phyloP scores from a whole-genome alignment of 164 flowering plant species.

The Protea cynaroides region DNA sequence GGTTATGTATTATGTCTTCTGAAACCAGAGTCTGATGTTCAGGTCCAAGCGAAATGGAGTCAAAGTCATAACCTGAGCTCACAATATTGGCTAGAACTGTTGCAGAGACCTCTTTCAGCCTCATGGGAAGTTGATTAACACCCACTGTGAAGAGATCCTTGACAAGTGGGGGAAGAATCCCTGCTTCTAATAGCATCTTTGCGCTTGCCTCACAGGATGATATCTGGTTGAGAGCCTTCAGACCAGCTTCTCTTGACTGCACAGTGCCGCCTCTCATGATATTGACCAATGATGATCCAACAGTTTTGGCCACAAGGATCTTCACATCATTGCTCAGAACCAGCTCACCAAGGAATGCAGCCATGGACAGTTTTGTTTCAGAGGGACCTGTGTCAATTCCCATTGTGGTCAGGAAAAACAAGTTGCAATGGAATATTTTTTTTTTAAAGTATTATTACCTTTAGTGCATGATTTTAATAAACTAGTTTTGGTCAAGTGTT shows the following conservation, averaged over 20 bases:
- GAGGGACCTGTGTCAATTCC: constrained; percentile 55
- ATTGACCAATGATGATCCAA: constrained; percentile 64
- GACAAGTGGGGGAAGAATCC: constrained; percentile 86
- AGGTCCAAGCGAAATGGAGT: constrained; percentile 61
- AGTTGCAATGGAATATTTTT: not conserved
- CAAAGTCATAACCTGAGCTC: constrained; percentile 63
- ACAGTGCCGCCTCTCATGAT: constrained; percentile 63
- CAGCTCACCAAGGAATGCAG: constrained; percentile 73
- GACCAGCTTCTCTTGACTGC: constrained; percentile 77
- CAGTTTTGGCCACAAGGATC: constrained; percentile 64
- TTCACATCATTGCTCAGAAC: constrained; percentile 75
- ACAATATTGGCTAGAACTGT: constrained; percentile 87
- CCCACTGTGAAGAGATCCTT: constrained; percentile 81
- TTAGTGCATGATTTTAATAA: not conserved
- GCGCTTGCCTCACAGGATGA: constrained; percentile 81
- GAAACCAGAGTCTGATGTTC: constrained; percentile 81
- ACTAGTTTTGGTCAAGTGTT: not conserved
- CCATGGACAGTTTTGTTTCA: constrained; percentile 84
- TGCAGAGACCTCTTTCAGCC: constrained; percentile 89
- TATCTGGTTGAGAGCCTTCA: constrained; percentile 83
- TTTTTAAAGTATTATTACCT: not conserved
- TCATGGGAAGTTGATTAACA: constrained; percentile 68
- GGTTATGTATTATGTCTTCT: constrained; percentile 70
- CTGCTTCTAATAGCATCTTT: constrained; percentile 65
- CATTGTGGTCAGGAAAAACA: not conserved